Evolutionary conservation across 2,329 filamentous ascomycete genomes (phyloP).

Genomic region (Ophiocordyceps polyrhachis-furcata): DNA sequence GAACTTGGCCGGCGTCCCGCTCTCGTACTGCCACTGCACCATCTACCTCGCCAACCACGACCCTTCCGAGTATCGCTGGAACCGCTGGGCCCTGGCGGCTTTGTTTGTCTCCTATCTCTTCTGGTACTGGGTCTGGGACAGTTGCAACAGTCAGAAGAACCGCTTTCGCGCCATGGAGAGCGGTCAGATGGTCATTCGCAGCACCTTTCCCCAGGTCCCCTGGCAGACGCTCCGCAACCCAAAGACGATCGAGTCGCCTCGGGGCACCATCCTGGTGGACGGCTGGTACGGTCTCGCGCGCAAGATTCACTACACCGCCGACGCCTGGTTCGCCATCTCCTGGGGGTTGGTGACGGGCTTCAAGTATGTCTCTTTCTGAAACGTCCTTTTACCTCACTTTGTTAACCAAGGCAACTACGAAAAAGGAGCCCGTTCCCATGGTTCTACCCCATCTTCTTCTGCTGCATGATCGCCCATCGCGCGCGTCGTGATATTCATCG

Average conservation of each 20-base stretch:
- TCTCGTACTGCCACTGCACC: constrained; percentile 87
- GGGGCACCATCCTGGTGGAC: constrained; percentile 61
- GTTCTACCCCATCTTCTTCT: constrained; percentile 81
- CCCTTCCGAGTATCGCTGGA: constrained; percentile 61
- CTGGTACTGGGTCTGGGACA: constrained; percentile 86
- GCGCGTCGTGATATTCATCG: constrained; percentile 57
- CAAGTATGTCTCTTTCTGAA: constrained; percentile 10
- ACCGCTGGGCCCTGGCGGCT: constrained; percentile 42
- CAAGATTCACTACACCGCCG: constrained; percentile 36
- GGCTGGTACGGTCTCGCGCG: constrained; percentile 68
- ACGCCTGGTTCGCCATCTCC: constrained; percentile 27
- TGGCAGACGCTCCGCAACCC: constrained; percentile 74
- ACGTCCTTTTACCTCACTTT: neutral
- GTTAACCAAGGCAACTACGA: neutral
- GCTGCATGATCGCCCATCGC: constrained; percentile 63
- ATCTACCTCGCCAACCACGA: constrained; percentile 75
- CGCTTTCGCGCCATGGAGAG: constrained; percentile 68
- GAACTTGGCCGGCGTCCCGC: constrained; percentile 81
- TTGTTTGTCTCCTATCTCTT: constrained; percentile 59
- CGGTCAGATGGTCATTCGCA: constrained; percentile 50
- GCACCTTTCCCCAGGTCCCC: constrained; percentile 76
- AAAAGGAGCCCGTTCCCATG: constrained; percentile 58
- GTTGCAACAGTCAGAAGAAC: constrained; percentile 85
- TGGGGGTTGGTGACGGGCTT: constrained; percentile 35
- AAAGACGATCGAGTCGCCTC: constrained; percentile 52